Evolutionary conservation across 2,329 filamentous ascomycete genomes (phyloP).

Genomic region (Thelonectria rubi): DNA sequence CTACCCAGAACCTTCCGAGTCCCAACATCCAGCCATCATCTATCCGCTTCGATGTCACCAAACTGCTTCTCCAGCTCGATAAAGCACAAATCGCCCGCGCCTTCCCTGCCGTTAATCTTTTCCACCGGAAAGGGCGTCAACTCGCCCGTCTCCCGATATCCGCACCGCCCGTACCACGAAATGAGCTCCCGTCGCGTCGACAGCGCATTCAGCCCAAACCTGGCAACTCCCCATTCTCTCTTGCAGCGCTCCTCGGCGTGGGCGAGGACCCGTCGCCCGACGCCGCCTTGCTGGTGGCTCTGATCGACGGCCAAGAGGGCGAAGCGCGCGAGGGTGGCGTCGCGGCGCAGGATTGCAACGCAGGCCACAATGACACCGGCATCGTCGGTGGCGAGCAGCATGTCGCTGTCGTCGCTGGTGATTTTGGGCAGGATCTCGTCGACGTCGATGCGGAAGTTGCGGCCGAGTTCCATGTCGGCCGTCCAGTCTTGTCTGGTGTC

Average conservation of each 20-base stretch:
- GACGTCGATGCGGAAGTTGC: slow-evolving; percentile 74
- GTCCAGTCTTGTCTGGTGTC: slow-evolving; percentile 48
- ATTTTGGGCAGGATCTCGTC: slow-evolving; percentile 68
- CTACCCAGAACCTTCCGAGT: too few relatives aligned
- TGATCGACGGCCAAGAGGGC: slow-evolving; percentile 49
- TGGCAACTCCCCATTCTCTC: slow-evolving; percentile 40
- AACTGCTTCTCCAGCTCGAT: slow-evolving; percentile 48
- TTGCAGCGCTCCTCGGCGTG: slow-evolving; percentile 46
- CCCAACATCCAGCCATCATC: too few relatives aligned
- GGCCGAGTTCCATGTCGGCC: slow-evolving; percentile 63
- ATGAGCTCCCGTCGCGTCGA: slow-evolving; percentile 46
- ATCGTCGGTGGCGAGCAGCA: slow-evolving; percentile 43
- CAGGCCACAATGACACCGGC: slow-evolving; percentile 38
- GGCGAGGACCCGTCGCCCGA: slow-evolving; percentile 46
- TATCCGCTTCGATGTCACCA: too few relatives aligned
- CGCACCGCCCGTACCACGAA: slow-evolving; percentile 48
- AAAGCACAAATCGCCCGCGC: slow-evolving; percentile 48
- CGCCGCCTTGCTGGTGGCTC: slow-evolving; percentile 42
- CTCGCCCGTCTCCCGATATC: slow-evolving; percentile 48
- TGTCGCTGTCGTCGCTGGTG: slow-evolving; percentile 36
- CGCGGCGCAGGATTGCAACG: slow-evolving; percentile 41
- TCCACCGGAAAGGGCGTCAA: slow-evolving; percentile 45
- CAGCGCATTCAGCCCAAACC: slow-evolving; percentile 47
- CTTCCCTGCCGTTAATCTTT: slow-evolving; percentile 10
- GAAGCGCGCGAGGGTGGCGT: slow-evolving; percentile 42